Conservation (phyloP, 257 asterid genomes). For the Solanum bukasovii region DNA sequence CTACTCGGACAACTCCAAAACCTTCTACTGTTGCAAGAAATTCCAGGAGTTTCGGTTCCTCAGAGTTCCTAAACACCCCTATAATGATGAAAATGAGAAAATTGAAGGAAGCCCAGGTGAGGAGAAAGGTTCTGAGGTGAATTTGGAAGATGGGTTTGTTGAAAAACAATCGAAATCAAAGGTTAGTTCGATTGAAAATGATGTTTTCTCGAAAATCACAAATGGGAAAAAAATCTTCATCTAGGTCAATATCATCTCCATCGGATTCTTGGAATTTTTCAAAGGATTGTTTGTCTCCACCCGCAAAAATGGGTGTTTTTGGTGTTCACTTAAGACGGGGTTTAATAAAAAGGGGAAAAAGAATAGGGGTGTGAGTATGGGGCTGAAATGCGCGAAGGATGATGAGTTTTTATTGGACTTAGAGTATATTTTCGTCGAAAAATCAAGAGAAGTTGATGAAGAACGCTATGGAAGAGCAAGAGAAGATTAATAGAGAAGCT, state of each 20-base stretch:
- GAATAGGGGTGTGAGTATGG: conserved; percentile 13
- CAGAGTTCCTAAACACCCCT: background rate
- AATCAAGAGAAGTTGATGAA: conserved; percentile 39
- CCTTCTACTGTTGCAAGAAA: conserved; percentile 14
- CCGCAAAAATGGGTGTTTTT: conserved; percentile 58
- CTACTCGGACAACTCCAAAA: conserved; percentile 14
- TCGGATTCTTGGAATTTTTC: conserved; percentile 19
- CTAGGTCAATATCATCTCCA: conserved; percentile 14
- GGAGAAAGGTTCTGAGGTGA: background rate
- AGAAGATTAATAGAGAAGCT: conserved; percentile 65
- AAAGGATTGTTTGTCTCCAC: conserved; percentile 47
- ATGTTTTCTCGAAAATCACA: conserved; percentile 18
- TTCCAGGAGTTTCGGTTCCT: conserved; percentile 16
- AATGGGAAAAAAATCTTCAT: conserved; percentile 13
- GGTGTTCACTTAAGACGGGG: conserved; percentile 57
- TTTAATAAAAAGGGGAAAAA: conserved; percentile 36
- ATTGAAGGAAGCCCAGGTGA: conserved; percentile 12
- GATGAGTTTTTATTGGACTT: conserved; percentile 46
- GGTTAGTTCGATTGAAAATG: background rate
- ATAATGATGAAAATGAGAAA: background rate
- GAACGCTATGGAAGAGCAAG: conserved; percentile 64
- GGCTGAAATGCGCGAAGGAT: conserved; percentile 27
- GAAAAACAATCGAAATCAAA: background rate
- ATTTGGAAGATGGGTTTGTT: background rate
- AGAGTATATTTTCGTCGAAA: conserved; percentile 31